Percentiles rank a stretch among this genome's conserved stretches.
Conservation (phyloP, 2,329 filamentous ascomycete genomes). For the Pseudopyricularia javanii region DNA sequence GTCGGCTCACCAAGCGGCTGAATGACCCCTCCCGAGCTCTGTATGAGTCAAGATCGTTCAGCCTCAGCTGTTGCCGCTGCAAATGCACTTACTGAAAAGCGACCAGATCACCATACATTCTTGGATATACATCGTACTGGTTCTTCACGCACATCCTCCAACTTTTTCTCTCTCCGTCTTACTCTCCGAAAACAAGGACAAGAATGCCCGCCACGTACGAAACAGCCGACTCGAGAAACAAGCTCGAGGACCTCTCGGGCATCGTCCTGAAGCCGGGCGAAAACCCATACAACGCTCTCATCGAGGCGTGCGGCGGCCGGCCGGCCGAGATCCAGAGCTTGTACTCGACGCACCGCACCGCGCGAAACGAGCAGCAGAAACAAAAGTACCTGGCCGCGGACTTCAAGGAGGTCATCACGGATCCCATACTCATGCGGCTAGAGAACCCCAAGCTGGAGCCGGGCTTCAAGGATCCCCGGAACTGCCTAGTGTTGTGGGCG, state of each 20-base stretch:
- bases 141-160: no score
- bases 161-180: no score
- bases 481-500: constrained; percentile 84
- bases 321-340: constrained; percentile 56
- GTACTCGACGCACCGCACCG: constrained; percentile 63
- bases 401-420: constrained; percentile 62
- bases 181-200: neutral
- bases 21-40: no score
- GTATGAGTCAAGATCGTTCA: no score
- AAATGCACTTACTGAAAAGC: no score
- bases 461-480: constrained; percentile 59
- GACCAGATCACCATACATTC: no score
- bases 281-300: constrained; percentile 69
- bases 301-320: constrained; percentile 53
- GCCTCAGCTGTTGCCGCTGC: no score
- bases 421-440: constrained; percentile 62
- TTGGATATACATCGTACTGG: no score
- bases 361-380: constrained; percentile 65
- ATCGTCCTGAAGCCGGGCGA: constrained; percentile 35
- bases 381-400: constrained; percentile 56
- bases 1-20: no score
- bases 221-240: constrained; percentile 31
- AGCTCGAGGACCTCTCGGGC: constrained; percentile 42
- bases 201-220: constrained; percentile 17
- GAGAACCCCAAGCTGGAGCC: constrained; percentile 51